phyloP scores from a whole-genome alignment of 2,329 filamentous ascomycete species.

The Ceratocystiopsis minuta region DNA sequence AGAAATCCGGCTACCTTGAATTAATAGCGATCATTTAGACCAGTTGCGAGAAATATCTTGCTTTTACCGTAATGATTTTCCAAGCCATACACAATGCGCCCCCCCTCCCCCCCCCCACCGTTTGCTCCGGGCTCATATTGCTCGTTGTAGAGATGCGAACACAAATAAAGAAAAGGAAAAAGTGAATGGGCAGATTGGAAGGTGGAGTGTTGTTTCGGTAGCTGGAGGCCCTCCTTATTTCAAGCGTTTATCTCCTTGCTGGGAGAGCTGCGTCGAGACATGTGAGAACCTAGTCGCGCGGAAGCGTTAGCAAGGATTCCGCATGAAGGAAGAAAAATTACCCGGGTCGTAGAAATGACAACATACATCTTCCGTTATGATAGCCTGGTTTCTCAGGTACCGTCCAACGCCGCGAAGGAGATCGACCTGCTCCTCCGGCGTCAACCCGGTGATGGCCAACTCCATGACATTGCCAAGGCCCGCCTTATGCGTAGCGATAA shows the following conservation, averaged over 20 bases:
- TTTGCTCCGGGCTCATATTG: conserved; percentile 3
- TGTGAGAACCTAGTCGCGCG: conserved; percentile 5
- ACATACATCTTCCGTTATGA: conserved; percentile 22
- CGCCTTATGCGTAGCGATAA: conserved; percentile 77
- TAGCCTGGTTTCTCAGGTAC: conserved; percentile 48
- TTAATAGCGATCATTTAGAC: no score
- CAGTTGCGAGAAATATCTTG: no score
- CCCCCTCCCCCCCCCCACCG: conserved; percentile 1
- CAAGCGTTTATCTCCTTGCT: conserved; percentile 5
- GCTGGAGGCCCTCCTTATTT: no score
- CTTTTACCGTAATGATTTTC: background rate
- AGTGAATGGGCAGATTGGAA: background rate
- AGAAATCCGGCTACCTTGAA: no score
- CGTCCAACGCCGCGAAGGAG: conserved; percentile 46
- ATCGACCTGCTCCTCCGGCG: conserved; percentile 76
- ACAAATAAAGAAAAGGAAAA: background rate
- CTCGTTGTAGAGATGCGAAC: conserved; percentile 1
- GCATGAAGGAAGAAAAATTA: background rate
- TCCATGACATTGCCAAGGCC: conserved; percentile 79
- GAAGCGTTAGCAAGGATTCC: background rate
- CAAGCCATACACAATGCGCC: conserved; percentile 4
- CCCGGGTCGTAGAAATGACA: background rate
- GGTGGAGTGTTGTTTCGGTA: background rate
- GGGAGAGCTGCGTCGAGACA: conserved; percentile 10
- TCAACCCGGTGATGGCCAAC: conserved; percentile 75